phyloP scores from a whole-genome alignment of 2,329 filamentous ascomycete genomes.

The Pyrenochaeta sp. region DNA sequence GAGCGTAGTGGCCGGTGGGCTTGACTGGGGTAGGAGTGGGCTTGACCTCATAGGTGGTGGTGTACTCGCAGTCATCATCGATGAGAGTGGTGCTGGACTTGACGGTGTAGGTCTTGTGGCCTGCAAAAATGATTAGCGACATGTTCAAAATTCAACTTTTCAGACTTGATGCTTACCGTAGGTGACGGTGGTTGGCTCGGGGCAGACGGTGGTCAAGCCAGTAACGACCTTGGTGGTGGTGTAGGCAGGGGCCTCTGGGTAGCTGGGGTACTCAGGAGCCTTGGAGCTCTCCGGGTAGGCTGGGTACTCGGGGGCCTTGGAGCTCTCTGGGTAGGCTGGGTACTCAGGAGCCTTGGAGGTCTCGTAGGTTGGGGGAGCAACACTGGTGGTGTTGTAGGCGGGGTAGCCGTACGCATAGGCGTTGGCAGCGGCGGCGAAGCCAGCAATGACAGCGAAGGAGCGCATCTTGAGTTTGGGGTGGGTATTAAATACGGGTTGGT shows the following conservation, averaged over 20 bases:
- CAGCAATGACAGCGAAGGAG: constrained; percentile 45
- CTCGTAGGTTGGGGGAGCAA: constrained; percentile 6
- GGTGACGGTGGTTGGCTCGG: constrained; percentile 35
- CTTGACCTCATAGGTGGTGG: constrained; percentile 29
- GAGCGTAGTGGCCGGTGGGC: constrained; percentile 15
- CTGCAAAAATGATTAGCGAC: no score
- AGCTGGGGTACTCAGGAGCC: not conserved
- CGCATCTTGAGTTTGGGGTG: constrained; percentile 49
- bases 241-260: constrained; percentile 23
- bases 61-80: constrained; percentile 33
- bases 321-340: not conserved
- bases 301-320: not conserved
- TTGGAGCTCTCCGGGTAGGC: not conserved
- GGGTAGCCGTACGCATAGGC: constrained; percentile 15
- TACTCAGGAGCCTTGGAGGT: not conserved
- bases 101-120: constrained; percentile 43
- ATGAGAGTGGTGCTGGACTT: constrained; percentile 43
- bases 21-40: constrained; percentile 24
- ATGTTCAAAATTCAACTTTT: no score
- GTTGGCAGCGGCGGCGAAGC: constrained; percentile 39
- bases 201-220: constrained; percentile 33
- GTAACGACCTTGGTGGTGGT: constrained; percentile 38
- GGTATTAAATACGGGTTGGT: constrained; percentile 46
- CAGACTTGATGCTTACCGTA: constrained; percentile 14
- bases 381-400: constrained; percentile 2